Evolutionary conservation across 2,329 filamentous ascomycete species (phyloP), one percentile per base, ranked within the genome.

Genomic region (Trichoderma aggressivum): DNA sequence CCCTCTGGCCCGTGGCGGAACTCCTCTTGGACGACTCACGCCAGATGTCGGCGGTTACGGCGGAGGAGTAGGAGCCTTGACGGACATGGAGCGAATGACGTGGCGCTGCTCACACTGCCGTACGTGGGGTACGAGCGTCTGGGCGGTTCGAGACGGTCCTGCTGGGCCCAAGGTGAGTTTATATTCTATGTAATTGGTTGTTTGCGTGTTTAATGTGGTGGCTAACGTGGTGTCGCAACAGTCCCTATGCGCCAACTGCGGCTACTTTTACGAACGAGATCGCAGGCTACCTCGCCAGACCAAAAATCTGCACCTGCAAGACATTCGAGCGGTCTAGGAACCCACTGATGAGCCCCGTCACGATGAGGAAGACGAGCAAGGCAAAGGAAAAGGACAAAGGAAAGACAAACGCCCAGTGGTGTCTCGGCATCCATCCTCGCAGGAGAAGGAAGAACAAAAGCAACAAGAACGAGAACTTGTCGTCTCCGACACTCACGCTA

Each of bases 171-270:
- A 93, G 82, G 93, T 96, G 84, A 87, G 92, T 18, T 26, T 0
- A n/a, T 3, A n/a, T 1, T 59, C 26, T 3, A 34, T 36, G 11
- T 43, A 63, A 64, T 14, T 47, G 2, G 3, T 10, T 53, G 10
- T 18, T 21, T 6, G 7, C 32, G 36, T 28, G 16, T 26, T 18
- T 26, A 26, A n/a, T 34, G 5, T 26, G 26, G 18, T 16, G 39
- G 67, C 53, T 75, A 64, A 70, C 77, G n/a, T 66, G 32, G 18
- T 78, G 0, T 5, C 18, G 74, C 70, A 72, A 34, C 8, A 94
- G 92, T 92, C 93, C 34, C 88, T 98, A 5, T 98, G 95, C 84
- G 92, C 94, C 81, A 98, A 97, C 80, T 98, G 95, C 80, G 95
- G 94, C 70, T 91, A 94, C 75, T 83, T 95, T 24, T 98, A 92